Conservation (phyloP, 164 flowering plant species). For the Umbilicus rupestris region DNA sequence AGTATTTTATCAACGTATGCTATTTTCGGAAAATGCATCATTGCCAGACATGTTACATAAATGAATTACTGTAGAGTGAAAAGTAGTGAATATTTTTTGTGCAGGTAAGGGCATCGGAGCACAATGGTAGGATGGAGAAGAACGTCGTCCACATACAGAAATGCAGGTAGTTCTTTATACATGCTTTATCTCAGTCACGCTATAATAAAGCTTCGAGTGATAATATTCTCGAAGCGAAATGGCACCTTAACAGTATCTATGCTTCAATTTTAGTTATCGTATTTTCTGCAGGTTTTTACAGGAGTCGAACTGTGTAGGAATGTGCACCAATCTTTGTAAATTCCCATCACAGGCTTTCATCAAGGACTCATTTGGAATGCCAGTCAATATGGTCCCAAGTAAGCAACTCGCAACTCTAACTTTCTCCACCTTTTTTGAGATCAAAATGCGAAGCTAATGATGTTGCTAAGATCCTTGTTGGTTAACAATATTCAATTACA, state of each 20-base stretch:
- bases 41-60: neutral
- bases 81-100: neutral
- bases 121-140: slow-evolving; percentile 60
- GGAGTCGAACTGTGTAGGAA: slow-evolving; percentile 70
- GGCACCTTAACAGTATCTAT: neutral
- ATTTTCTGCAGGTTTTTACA: slow-evolving; percentile 54
- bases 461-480: neutral
- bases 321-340: slow-evolving; percentile 86
- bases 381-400: slow-evolving; percentile 91
- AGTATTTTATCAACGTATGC: neutral
- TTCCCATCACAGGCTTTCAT: slow-evolving; percentile 73
- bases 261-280: neutral
- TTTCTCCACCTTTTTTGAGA: neutral
- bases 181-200: neutral
- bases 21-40: neutral
- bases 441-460: neutral
- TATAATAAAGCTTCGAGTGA: slow-evolving; percentile 1
- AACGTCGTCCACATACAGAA: slow-evolving; percentile 66
- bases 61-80: neutral
- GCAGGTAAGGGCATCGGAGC: slow-evolving; percentile 8
- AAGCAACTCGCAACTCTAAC: slow-evolving; percentile 24
- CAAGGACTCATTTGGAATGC: slow-evolving; percentile 72
- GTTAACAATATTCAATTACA: neutral
- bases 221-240: neutral
- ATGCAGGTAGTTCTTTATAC: slow-evolving; percentile 64